Conservation (phyloP, 495 filamentous ascomycete genomes). For the Penicillium paradoxum region DNA sequence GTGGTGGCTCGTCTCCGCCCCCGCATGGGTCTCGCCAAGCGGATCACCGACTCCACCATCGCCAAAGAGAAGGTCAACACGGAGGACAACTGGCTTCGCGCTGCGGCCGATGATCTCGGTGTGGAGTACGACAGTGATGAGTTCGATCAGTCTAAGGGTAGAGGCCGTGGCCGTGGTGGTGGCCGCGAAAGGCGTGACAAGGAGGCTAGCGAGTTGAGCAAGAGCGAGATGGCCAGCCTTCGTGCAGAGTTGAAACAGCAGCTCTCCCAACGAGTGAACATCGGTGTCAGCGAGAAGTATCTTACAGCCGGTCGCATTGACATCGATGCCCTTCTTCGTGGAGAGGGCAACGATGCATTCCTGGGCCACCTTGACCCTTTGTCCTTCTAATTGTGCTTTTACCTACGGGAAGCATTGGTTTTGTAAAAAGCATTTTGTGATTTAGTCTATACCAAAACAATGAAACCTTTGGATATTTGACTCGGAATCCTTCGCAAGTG, state of each 20-base stretch:
- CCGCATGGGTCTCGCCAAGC: slow-evolving; percentile 70
- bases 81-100: slow-evolving; percentile 78
- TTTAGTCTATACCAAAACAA: slow-evolving; percentile 9
- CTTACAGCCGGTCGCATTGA: slow-evolving; percentile 75
- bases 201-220: slow-evolving; percentile 61
- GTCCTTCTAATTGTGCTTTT: slow-evolving; percentile 30
- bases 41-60: slow-evolving; percentile 72
- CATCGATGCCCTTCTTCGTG: slow-evolving; percentile 71
- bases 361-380: slow-evolving; percentile 56
- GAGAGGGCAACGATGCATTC: slow-evolving; percentile 53
- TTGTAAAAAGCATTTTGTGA: slow-evolving; percentile 9
- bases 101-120: slow-evolving; percentile 87
- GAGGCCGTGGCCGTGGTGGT: slow-evolving; percentile 60
- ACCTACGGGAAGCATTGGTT: not conserved
- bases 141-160: slow-evolving; percentile 58
- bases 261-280: slow-evolving; percentile 73
- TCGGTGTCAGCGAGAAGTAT: slow-evolving; percentile 88
- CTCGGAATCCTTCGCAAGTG: not conserved
- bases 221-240: slow-evolving; percentile 57
- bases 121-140: slow-evolving; percentile 91
- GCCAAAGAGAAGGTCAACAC: slow-evolving; percentile 82
- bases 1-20: slow-evolving; percentile 69
- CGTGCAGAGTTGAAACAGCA: slow-evolving; percentile 45
- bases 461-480: not conserved
- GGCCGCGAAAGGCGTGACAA: slow-evolving; percentile 71